Base-by-base conservation (phyloP, 2,329 filamentous ascomycete species). In the Hysterium pulicare region DNA sequence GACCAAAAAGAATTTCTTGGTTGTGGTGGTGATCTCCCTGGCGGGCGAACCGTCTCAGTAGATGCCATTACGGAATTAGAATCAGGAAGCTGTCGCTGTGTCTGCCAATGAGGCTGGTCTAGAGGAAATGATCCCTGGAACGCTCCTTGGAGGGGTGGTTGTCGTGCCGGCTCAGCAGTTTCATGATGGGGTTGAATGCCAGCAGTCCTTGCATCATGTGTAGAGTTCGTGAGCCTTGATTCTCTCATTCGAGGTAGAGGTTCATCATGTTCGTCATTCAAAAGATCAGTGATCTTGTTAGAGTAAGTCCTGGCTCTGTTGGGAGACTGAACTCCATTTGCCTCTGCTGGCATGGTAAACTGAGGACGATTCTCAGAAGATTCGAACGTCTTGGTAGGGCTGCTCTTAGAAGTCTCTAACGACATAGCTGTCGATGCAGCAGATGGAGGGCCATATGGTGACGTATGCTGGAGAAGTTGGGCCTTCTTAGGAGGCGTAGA, bases 231-330 rank as follows among this genome's bases (percentile, higher is more conserved):
- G 20, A 47, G 40, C 23, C 49, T 51, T 24, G 51, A 38, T 23
- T 57, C 53, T 33, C 55, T 51, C 24, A 49, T 42, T 30, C 47
- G 57, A 13, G 53, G 47, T 10, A 54, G 44, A 17, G 57, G 56
- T 13, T 55, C 53, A 30, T 67, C 64, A 33, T 57, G 46, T 39
- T 66, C 61, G 33, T 66, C 52, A 30, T 66, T 68, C 15, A 68
- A 39, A 31, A 68, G 58, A 22, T 68, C 64, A 54, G 59, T 66
- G 33, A 68, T 64, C 13, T 62, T 53, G 32, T 67, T 62, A 2
- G 61, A 61, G 2, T 59, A 61, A 2, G 57, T 26, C n/a, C 59
- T 55, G 15, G 53, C 51, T 28, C 54, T 58, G 13, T 45, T 30
- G 7, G 35, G 21, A 28, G 54, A 33, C 21, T 21, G 26, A 11